These are phyloP conservation scores for Chalciporus chontae DNA, from an alignment of 768 basidiomycete genomes.

Conservation along the genomic window DNA sequence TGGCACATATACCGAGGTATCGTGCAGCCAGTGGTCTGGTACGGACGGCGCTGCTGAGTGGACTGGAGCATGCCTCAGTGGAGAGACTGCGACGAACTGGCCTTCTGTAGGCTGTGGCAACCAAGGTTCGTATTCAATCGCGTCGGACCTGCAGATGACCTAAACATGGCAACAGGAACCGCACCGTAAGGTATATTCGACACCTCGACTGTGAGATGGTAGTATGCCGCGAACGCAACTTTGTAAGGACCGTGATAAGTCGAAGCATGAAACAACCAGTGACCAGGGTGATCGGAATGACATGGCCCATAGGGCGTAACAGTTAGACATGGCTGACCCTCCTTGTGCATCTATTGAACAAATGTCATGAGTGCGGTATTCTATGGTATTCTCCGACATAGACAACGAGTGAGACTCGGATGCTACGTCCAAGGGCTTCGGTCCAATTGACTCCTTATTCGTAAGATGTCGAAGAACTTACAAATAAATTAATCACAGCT, in stretches of 20 bases:
- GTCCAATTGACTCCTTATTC: not conserved
- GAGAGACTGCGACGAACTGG: constrained; percentile 8
- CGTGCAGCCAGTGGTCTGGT: constrained; percentile 56
- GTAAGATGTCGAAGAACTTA: constrained; percentile 2
- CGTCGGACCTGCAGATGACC: too few species aligned
- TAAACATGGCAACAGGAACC: too few species aligned
- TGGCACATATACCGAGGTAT: constrained; percentile 52
- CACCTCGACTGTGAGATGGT: too few species aligned
- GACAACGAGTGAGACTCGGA: not conserved
- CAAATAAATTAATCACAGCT: constrained; percentile 67
- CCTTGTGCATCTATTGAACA: not conserved
- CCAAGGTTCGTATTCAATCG: not conserved
- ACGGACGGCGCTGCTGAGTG: constrained; percentile 45
- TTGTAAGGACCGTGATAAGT: too few species aligned
- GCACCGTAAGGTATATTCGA: too few species aligned
- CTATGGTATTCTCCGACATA: not conserved
- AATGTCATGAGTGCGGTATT: not conserved
- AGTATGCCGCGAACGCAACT: too few species aligned
- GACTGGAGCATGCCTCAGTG: constrained; percentile 49
- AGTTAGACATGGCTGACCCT: not conserved
- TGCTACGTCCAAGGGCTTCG: not conserved
- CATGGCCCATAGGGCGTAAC: too few species aligned
- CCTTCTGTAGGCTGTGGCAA: not conserved
- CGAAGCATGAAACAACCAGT: too few species aligned
- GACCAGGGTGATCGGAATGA: too few species aligned